A percentile compares a stretch with the other conserved stretches of the same genome.
Evolutionary conservation across 768 basidiomycete species (phyloP).

Genomic region (Tylopilus sp.): DNA sequence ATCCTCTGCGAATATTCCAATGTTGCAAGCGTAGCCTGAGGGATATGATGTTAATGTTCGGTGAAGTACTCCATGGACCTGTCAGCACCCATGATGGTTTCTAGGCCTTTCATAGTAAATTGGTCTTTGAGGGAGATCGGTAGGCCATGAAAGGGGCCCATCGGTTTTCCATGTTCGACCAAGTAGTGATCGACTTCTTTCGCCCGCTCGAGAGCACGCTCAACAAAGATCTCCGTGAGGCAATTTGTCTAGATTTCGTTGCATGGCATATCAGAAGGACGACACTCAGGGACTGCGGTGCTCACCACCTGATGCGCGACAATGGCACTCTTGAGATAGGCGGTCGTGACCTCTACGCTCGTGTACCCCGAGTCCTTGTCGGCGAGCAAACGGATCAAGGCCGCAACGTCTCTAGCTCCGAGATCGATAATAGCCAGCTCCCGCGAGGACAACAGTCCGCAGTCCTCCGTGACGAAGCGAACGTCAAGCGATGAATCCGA

Average conservation of each 20-base stretch:
- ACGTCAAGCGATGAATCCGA: constrained; percentile 18
- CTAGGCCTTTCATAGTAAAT: constrained; percentile 57
- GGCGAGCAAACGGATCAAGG: constrained; percentile 20
- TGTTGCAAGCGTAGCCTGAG: constrained; percentile 44
- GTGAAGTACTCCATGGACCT: not conserved
- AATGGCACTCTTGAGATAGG: constrained; percentile 29
- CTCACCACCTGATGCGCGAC: constrained; percentile 26
- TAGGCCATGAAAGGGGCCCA: constrained; percentile 49
- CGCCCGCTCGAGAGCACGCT: constrained; percentile 24
- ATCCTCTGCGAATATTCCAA: constrained; percentile 55
- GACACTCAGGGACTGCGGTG: not conserved
- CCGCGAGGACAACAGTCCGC: constrained; percentile 21
- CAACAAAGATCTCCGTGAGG: constrained; percentile 27
- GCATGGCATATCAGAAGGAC: not conserved
- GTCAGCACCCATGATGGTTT: constrained; percentile 50
- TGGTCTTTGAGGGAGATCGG: constrained; percentile 45
- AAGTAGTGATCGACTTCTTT: constrained; percentile 25
- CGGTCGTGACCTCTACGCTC: constrained; percentile 26
- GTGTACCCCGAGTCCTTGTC: constrained; percentile 21
- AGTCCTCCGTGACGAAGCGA: constrained; percentile 18
- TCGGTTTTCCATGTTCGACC: constrained; percentile 16
- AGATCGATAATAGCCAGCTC: constrained; percentile 23
- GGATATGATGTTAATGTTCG: constrained; percentile 23
- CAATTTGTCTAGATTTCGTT: constrained; percentile 23
- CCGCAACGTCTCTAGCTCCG: constrained; percentile 23